Evolutionary conservation across 495 filamentous ascomycete genomes (phyloP), one percentile per base, ranked within the genome.

Genomic region (Lasiosphaeriaceae sp.): DNA sequence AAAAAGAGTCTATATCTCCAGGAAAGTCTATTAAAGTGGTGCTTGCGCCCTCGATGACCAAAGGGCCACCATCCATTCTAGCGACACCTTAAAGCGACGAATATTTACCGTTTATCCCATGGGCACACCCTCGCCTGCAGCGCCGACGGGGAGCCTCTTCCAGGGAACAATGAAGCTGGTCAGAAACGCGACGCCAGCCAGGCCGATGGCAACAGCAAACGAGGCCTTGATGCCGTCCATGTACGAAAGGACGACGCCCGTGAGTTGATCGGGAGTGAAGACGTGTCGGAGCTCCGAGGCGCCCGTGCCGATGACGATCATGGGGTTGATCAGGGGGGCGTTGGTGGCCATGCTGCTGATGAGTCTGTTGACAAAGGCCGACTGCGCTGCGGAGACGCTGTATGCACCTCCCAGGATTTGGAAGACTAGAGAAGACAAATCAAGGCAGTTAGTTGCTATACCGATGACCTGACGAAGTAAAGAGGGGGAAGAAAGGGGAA

Each of bases 321-420:
- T 12, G 0, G 81, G 77, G 58, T 75, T 60, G 14, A 85, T 65
- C 4, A 23, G 54, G 0, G 82, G 80, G 6, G 73, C 78, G 3
- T 57, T 67, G 2, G 31, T 49, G 4, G 70, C 62, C 7, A 83
- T 47, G 2, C 58, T 65, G 3, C 47, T 17, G 3, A 80, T 21
- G 1, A 84, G 61, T 11, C 57, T 53, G 53, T 81, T 81, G 31
- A 67, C 64, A 55, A 84, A 83, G 16, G 67, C 71, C 4, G 73
- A 59, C 60, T 86, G 77, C 2, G 70, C 80, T 4, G 76, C 72
- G 0, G 77, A 71, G 11, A 81, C 64, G 26, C 71, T 70, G 60
- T 83, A 64, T 6, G 81, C 73, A 17, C 80, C 81, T 21, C 80
- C 81, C 17, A 83, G 54, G 1, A 75, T 77, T 67, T 75, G 79